Base-by-base conservation (phyloP, 2,329 filamentous ascomycete genomes). In the Diatrype stigma region DNA sequence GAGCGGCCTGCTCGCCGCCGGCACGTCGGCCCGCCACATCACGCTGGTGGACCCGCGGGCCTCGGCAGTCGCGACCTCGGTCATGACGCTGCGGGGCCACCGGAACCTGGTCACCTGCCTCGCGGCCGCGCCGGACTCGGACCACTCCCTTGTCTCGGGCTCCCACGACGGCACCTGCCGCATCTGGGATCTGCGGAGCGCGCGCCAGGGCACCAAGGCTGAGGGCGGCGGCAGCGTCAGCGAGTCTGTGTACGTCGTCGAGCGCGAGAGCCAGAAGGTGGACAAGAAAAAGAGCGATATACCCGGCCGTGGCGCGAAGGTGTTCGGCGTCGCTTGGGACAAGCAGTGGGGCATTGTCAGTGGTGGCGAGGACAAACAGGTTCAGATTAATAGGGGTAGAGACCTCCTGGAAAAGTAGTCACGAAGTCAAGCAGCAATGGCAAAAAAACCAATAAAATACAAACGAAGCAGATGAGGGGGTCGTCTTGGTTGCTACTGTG, bases 1-100 rank as follows among this genome's bases (percentile, higher is more conserved):
- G 2, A 78, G 84, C 72, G 79, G 64, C 72, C 72, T 84, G 22
- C 70, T 86, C 50, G 83, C 83, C 2, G 87, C 90, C 21, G 94
- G 92, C 52, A 96, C 90, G 2, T 86, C 86, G 16, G 89, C 90
- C 21, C 81, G 91, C 50, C 90, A 96, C 72, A 89, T 99, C 65
- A 93, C 90, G 1, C 80, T 99, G n/a, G 82, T 97, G 59, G 94
- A 99, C 68, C 93, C 93, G 3, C 84, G 94, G 48, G 86, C 83
- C 28, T 87, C 85, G 3, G 87, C 90, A 3, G 81, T 84, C 1
- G 81, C 85, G 1, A 88, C 93, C 22, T 84, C 87, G 11, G 89
- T 90, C 38, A 89, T 96, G 84, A 96, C 90, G n/a, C 81, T 96
- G 19, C 82, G 90, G 32, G 93, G 93, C 1, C 93, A 97, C 73